These are phyloP conservation scores for Leccinellum rugosiceps DNA, from an alignment of 768 basidiomycete species.

Conservation along the genomic window DNA sequence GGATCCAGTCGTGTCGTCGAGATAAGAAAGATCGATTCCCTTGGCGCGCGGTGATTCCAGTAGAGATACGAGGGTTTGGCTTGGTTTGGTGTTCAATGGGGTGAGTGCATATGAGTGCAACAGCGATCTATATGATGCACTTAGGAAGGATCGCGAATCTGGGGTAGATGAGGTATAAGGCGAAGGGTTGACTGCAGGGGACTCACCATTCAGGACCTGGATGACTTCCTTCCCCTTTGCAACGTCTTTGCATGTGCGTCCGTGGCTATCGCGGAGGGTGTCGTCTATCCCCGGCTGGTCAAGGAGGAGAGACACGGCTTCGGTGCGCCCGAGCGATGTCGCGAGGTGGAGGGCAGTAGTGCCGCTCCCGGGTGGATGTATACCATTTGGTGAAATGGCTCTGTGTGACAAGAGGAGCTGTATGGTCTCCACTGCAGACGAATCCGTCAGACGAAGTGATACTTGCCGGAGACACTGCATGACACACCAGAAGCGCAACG, in stretches of 20 bases:
- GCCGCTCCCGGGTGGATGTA: conserved; percentile 70
- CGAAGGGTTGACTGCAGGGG: not conserved
- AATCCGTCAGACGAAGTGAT: conserved; percentile 2
- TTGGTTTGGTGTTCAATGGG: conserved; percentile 39
- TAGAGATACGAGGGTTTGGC: conserved; percentile 48
- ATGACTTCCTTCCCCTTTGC: conserved; percentile 66
- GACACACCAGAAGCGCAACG: conserved; percentile 72
- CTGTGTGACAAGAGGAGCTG: conserved; percentile 65
- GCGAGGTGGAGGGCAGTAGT: conserved; percentile 72
- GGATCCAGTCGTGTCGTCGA: conserved; percentile 75
- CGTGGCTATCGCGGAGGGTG: conserved; percentile 61
- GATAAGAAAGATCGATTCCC: conserved; percentile 72
- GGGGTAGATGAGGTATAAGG: conserved; percentile 5
- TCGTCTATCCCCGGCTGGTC: conserved; percentile 83
- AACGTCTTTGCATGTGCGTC: conserved; percentile 67
- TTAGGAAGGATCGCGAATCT: conserved; percentile 79
- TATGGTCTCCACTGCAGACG: conserved; percentile 58
- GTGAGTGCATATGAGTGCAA: conserved; percentile 74
- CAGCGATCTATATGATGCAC: conserved; percentile 70
- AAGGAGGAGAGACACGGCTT: conserved; percentile 72
- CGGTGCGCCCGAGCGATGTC: conserved; percentile 66
- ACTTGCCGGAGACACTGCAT: not conserved
- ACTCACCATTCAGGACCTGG: conserved; percentile 65
- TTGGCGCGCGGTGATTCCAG: conserved; percentile 66
- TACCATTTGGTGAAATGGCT: conserved; percentile 74